A percentile compares a stretch with the other conserved stretches of the same genome.
phyloP scores from a whole-genome alignment of 176 grass and related monocot species.

The Bolboschoenus planiculmis region DNA sequence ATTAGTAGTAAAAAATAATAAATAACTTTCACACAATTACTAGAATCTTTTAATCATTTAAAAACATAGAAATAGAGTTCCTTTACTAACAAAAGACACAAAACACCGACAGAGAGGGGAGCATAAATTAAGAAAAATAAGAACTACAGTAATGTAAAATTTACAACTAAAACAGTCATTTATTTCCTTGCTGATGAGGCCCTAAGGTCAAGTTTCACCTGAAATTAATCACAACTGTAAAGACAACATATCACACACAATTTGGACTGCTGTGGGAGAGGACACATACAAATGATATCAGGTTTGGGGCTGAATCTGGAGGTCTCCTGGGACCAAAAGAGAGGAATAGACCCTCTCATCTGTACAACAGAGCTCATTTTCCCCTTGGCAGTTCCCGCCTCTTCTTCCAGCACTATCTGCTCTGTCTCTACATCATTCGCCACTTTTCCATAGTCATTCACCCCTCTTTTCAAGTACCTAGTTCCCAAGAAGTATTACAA shows the following conservation, averaged over 20 bases:
- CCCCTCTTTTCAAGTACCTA: slow-evolving; percentile 97
- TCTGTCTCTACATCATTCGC: slow-evolving; percentile 98
- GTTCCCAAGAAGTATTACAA: neutral
- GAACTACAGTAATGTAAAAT: neutral
- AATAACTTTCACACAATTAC: neutral
- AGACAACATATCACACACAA: neutral
- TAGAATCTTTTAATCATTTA: neutral
- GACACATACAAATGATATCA: slow-evolving; percentile 79
- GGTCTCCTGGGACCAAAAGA: slow-evolving; percentile 98
- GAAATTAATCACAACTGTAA: neutral
- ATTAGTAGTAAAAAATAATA: neutral
- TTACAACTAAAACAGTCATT: neutral
- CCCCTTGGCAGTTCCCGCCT: slow-evolving; percentile 71
- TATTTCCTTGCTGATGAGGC: no score
- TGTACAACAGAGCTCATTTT: slow-evolving; percentile 93
- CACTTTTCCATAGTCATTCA: slow-evolving; percentile 93
- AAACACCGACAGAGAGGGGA: neutral
- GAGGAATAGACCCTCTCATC: slow-evolving; percentile 95
- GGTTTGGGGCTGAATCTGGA: slow-evolving; percentile 96
- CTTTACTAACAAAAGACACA: neutral
- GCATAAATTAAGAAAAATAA: neutral
- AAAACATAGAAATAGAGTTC: neutral
- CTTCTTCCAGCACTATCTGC: slow-evolving; percentile 91
- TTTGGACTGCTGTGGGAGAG: neutral
- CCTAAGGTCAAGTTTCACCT: neutral